These are phyloP conservation scores for Phytopythium kandeliae DNA, from an alignment of 352 stramenopile species.

Conservation along the genomic window DNA sequence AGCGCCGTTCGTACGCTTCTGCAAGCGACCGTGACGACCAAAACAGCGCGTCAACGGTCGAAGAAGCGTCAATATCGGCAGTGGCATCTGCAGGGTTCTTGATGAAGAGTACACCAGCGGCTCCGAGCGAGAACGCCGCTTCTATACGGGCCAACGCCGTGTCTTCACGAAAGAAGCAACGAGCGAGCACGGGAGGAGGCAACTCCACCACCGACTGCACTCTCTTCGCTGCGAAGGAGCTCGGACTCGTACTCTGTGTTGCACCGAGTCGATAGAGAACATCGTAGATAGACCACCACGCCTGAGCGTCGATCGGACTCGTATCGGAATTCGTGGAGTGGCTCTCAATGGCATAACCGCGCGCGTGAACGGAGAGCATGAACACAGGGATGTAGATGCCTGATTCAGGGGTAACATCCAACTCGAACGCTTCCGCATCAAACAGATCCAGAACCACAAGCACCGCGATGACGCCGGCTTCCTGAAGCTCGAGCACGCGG, in stretches of 20 bases:
- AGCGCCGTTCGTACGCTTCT: slow-evolving; percentile 2
- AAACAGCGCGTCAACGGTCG: slow-evolving; percentile 1
- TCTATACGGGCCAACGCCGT: slow-evolving; percentile 25
- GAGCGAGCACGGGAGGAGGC: slow-evolving; percentile 26
- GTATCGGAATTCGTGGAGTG: not conserved
- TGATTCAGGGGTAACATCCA: slow-evolving; percentile 37
- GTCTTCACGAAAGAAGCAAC: slow-evolving; percentile 47
- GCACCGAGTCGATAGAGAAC: slow-evolving; percentile 9
- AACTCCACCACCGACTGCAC: slow-evolving; percentile 5
- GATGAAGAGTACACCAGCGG: slow-evolving; percentile 40
- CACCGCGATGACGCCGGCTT: slow-evolving; percentile 45
- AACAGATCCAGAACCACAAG: slow-evolving; percentile 59
- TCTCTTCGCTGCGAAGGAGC: not conserved
- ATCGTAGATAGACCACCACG: slow-evolving; percentile 14
- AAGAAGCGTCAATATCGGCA: slow-evolving; percentile 16
- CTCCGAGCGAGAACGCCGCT: slow-evolving; percentile 39
- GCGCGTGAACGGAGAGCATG: slow-evolving; percentile 24
- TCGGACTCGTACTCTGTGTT: not conserved
- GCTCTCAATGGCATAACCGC: not conserved
- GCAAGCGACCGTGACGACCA: not conserved
- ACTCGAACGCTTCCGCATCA: slow-evolving; percentile 47
- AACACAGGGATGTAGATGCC: slow-evolving; percentile 72
- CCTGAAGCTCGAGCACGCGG: slow-evolving; percentile 52
- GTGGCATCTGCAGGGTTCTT: slow-evolving; percentile 13
- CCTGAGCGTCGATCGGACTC: not conserved